These are phyloP conservation scores for Ploettnerulaceae sp. DNA, from an alignment of 2,329 filamentous ascomycete species.

Conservation along the genomic window DNA sequence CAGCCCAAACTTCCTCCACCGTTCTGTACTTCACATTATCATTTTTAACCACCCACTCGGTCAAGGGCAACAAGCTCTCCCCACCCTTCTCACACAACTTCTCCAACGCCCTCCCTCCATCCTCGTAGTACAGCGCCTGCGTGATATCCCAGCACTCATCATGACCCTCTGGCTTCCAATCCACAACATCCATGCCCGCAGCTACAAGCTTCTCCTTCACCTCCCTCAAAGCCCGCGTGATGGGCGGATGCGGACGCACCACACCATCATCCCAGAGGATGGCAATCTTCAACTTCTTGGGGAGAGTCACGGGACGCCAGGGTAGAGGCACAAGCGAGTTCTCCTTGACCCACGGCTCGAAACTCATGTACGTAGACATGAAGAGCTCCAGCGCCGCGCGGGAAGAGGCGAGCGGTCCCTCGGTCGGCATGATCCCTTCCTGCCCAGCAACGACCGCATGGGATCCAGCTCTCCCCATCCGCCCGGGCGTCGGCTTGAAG, in stretches of 20 bases:
- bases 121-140: conserved; percentile 23
- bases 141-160: conserved; percentile 22
- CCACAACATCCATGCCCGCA: conserved; percentile 19
- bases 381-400: conserved; percentile 43
- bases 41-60: conserved; percentile 26
- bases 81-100: conserved; percentile 14
- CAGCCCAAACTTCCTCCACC: conserved; percentile 20
- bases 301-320: conserved; percentile 7
- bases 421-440: conserved; percentile 20
- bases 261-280: conserved; percentile 25
- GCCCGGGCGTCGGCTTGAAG: conserved; percentile 43
- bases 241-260: conserved; percentile 20
- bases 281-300: conserved; percentile 35
- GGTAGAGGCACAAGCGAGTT: conserved; percentile 48
- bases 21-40: conserved; percentile 22
- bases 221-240: conserved; percentile 21
- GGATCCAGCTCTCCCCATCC: conserved; percentile 40
- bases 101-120: conserved; percentile 19
- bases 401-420: conserved; percentile 40
- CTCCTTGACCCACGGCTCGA: conserved; percentile 46
- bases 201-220: conserved; percentile 8
- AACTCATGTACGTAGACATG: conserved; percentile 19
- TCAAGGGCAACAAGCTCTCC: conserved; percentile 19
- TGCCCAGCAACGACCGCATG: conserved; percentile 41
- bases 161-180: conserved; percentile 23